Percentiles rank a stretch among this genome's conserved stretches.
Conservation (phyloP, 768 basidiomycete species). For the Hirschioporus abietinus region DNA sequence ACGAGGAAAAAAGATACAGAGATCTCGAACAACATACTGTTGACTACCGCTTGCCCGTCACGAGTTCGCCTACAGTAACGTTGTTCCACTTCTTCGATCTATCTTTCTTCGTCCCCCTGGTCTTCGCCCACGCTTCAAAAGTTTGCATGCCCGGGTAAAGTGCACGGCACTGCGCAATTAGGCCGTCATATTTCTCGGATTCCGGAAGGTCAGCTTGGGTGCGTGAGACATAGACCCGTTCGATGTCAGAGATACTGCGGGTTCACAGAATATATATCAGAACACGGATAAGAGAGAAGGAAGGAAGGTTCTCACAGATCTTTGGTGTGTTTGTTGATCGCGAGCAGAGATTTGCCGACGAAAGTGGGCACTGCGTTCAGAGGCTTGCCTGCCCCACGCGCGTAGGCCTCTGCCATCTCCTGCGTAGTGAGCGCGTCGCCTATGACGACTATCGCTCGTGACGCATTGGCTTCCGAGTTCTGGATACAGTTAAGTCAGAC, state of each 20-base stretch:
- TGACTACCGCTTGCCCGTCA: not conserved
- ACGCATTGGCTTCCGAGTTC: constrained; percentile 9
- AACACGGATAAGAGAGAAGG: not conserved
- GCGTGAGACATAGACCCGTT: constrained; percentile 8
- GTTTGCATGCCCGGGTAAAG: constrained; percentile 14
- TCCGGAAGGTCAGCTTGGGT: not conserved
- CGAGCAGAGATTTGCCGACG: constrained; percentile 10
- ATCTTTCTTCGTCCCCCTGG: constrained; percentile 3
- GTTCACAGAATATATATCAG: not conserved
- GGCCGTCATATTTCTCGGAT: constrained; percentile 4
- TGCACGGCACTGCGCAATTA: constrained; percentile 4
- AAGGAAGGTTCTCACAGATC: constrained; percentile 10
- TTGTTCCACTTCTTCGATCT: constrained; percentile 11
- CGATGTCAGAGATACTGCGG: constrained; percentile 9
- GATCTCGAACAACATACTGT: not conserved
- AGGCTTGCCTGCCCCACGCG: constrained; percentile 9
- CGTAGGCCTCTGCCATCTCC: constrained; percentile 10
- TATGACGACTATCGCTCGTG: constrained; percentile 8
- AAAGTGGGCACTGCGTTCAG: constrained; percentile 11
- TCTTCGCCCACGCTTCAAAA: constrained; percentile 13
- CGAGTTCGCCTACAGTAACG: constrained; percentile 2
- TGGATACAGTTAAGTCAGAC: not conserved
- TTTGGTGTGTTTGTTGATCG: constrained; percentile 11
- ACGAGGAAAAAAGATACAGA: no score
- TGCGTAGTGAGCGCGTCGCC: constrained; percentile 10